Conservation (phyloP, 331 rosid species). For the Malus hybrid region DNA sequence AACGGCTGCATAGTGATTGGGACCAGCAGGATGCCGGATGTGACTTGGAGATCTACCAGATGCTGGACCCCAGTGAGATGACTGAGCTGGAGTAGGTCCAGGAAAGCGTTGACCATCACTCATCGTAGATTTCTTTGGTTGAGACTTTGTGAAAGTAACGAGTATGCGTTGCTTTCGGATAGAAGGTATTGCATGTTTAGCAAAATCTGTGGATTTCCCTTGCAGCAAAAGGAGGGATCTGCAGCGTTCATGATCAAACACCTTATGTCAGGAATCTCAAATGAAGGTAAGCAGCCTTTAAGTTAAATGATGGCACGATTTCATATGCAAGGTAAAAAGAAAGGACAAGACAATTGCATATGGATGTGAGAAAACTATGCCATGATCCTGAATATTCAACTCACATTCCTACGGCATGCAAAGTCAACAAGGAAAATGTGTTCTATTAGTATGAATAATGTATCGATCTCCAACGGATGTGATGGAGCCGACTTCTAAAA, state of each 20-base stretch:
- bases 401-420: neutral
- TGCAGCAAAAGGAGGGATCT: conserved; percentile 69
- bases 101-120: conserved; percentile 46
- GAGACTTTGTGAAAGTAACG: conserved; percentile 67
- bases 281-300: neutral
- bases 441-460: neutral
- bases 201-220: conserved; percentile 69
- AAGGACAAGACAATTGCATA: no score
- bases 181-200: conserved; percentile 78
- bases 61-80: conserved; percentile 67
- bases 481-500: neutral
- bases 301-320: neutral
- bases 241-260: conserved; percentile 16
- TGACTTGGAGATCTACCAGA: conserved; percentile 65
- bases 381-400: neutral
- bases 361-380: neutral
- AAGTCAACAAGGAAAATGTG: neutral
- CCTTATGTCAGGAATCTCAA: conserved; percentile 6
- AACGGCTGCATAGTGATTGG: conserved; percentile 53
- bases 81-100: conserved; percentile 28
- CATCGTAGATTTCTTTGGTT: conserved; percentile 44
- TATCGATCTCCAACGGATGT: neutral
- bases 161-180: conserved; percentile 71
- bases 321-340: neutral
- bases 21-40: conserved; percentile 50